A percentile compares a stretch with the other conserved stretches of the same genome.
Evolutionary conservation across 306 rosid species (phyloP).

Genomic region (Alnus glutinosa): DNA sequence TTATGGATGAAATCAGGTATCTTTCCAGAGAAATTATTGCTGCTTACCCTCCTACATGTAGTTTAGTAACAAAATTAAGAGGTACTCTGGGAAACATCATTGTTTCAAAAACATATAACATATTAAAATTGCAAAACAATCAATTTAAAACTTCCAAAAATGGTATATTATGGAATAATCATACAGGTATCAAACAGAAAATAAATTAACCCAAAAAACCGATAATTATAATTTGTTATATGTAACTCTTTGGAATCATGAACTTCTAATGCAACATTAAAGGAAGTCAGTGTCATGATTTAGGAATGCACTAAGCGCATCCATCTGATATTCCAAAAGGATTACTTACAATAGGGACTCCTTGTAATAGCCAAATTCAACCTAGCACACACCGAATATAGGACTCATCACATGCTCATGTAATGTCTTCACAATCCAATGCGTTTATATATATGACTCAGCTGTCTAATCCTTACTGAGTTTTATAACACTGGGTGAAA

Average conservation of each 20-base stretch:
- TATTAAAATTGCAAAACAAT: not conserved
- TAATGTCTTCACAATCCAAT: no score
- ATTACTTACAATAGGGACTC: no score
- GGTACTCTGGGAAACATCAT: conserved; percentile 12
- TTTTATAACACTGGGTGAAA: conserved; percentile 10
- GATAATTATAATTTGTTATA: not conserved
- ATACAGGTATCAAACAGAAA: not conserved
- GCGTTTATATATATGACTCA: conserved; percentile 1
- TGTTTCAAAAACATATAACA: not conserved
- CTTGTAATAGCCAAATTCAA: no score
- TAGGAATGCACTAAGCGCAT: no score
- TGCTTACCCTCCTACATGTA: conserved; percentile 74
- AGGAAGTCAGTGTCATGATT: not conserved
- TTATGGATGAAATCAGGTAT: conserved; percentile 79
- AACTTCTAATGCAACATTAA: not conserved
- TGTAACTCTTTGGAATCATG: not conserved
- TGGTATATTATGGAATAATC: not conserved
- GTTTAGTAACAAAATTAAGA: conserved; percentile 25
- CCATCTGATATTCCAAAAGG: no score
- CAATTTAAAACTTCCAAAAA: not conserved
- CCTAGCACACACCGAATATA: no score
- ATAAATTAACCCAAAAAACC: not conserved
- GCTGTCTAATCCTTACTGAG: conserved; percentile 5
- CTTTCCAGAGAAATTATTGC: conserved; percentile 72
- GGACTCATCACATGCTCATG: no score